Evolutionary conservation across 106 monocot species (phyloP), one percentile per base, ranked within the genome.

Genomic region (Hemerocallis citrina): DNA sequence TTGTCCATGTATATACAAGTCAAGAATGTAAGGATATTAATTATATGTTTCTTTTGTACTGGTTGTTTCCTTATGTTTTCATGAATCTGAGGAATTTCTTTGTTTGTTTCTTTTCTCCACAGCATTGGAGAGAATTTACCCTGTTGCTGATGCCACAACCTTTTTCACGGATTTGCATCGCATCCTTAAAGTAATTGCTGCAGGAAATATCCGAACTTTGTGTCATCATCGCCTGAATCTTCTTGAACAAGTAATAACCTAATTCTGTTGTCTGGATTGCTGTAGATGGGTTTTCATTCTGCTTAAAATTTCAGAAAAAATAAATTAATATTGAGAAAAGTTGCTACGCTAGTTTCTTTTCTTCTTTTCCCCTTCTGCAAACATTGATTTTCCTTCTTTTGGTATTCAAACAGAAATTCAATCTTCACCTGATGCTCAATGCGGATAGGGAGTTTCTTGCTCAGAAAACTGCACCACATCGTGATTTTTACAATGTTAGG

Each of bases 401-500:
- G 45, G 41, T 10, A 12, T 55, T 54, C 46, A 19, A 61, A 9
- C 81, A 90, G 90, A 90, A 90, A 74, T 90, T 90, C 51, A 90
- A 79, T 68, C 75, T 90, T 61, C 90, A 90, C 46, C 29, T 79
- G 73, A 90, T 85, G 90, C 75, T 90, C 17, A 90, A 90, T 67
- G 72, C 81, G 38, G 85, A 90, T 71, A 75, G 69, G n/a, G 90
- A 90, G 45, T 90, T 90, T 57, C 90, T 90, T 79, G 90, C 90
- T 48, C 90, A 90, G 52, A 90, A 90, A 68, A 85, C 66, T 79
- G 90, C 85, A 50, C 90, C 90, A 34, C 90, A 90, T 55, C 75
- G 85, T 64, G 90, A 90, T 79, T 85, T 90, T 61, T 90, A 90
- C 57, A 90, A 90, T 79, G 90, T 90, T 20, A 75, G 90, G 65